Percentiles rank a stretch among this genome's conserved stretches.
Evolutionary conservation across 305 asterid genomes (phyloP).

Genomic region (Petunia hybrid): DNA sequence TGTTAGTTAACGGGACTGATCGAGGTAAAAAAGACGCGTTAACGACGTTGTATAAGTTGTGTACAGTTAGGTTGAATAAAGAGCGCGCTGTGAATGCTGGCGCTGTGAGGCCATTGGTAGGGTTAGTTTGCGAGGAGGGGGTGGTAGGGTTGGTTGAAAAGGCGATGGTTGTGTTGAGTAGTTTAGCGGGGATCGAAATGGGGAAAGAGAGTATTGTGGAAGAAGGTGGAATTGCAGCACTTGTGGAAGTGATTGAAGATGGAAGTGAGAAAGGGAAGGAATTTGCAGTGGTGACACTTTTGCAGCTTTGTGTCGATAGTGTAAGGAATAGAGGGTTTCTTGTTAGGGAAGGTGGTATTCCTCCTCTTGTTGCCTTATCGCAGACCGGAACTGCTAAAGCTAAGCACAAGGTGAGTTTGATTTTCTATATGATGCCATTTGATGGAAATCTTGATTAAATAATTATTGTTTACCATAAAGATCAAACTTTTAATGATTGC

Average conservation of each 20-base stretch:
- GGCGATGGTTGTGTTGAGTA: slow-evolving; percentile 94
- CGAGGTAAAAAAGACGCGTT: slow-evolving; percentile 92
- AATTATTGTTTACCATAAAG: slow-evolving; percentile 3
- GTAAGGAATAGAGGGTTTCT: slow-evolving; percentile 81
- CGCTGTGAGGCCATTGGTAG: slow-evolving; percentile 76
- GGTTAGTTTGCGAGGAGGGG: slow-evolving; percentile 68
- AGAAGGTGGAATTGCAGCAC: slow-evolving; percentile 88
- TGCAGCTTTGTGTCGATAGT: slow-evolving; percentile 81
- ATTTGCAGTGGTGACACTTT: slow-evolving; percentile 81
- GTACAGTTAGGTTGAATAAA: slow-evolving; percentile 73
- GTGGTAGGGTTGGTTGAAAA: slow-evolving; percentile 84
- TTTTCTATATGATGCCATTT: background rate
- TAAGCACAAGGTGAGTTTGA: slow-evolving; percentile 77
- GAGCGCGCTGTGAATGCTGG: slow-evolving; percentile 92
- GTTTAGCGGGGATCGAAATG: slow-evolving; percentile 65
- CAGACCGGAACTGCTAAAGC: slow-evolving; percentile 89
- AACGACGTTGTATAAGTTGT: slow-evolving; percentile 87
- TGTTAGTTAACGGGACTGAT: slow-evolving; percentile 70
- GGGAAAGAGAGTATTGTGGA: slow-evolving; percentile 78
- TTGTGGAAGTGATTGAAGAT: slow-evolving; percentile 91
- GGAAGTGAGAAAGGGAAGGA: slow-evolving; percentile 87
- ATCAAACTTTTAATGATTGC: background rate
- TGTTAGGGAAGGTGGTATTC: slow-evolving; percentile 95
- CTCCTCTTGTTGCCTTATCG: slow-evolving; percentile 93
- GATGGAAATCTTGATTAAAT: background rate